Base-by-base conservation (phyloP, 805 yeast species). In the Nakazawaea siamensis region DNA sequence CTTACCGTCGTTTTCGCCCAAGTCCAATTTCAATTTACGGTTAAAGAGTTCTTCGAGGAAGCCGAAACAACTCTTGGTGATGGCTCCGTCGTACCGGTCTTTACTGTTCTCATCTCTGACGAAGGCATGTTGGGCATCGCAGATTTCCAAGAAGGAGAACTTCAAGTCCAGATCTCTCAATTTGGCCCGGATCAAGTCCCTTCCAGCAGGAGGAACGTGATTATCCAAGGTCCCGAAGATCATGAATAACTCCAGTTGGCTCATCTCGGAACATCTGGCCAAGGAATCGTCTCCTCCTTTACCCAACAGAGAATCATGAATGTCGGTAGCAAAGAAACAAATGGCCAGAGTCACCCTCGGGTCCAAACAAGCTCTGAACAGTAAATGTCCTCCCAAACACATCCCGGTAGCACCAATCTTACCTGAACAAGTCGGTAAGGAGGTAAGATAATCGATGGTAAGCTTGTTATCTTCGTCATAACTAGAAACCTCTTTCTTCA, bases 371-470 rank as follows among this genome's bases (percentile, higher is more conserved):
- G 77, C 66, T 44, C 94, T 64, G 58, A 69, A 80, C 1, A 92
- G 90, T 47, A 81, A 60, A 51, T 82, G 92, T 1, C 92, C 94
- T 15, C 92, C 92, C 24, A 82, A 68, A 53, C 94, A 83, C 92
- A 83, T 83, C 14, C 92, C 94, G 3, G 90, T 80, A 29, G 87
- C 79, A 24, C 92, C 92, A 45, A 80, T 70, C 39, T 67, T 71
- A 27, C 88, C 88, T 43, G 70, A 76, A 52, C 81, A 81, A 9
- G 85, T 79, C 1, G 66, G 60, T 43, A 82, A 62, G 2, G 68
- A 46, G 31, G 55, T 54, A 38, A 82, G 62, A 49, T 80, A 74
- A 49, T 80, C 85, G 47, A 81, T 66, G 13, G 82, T 66, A 37
- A 80, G 55, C 33, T 56, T 65, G 49, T 69, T 74, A 54, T 82